phyloP scores from a whole-genome alignment of 768 basidiomycete genomes.

The Collybiopsis luxurians region DNA sequence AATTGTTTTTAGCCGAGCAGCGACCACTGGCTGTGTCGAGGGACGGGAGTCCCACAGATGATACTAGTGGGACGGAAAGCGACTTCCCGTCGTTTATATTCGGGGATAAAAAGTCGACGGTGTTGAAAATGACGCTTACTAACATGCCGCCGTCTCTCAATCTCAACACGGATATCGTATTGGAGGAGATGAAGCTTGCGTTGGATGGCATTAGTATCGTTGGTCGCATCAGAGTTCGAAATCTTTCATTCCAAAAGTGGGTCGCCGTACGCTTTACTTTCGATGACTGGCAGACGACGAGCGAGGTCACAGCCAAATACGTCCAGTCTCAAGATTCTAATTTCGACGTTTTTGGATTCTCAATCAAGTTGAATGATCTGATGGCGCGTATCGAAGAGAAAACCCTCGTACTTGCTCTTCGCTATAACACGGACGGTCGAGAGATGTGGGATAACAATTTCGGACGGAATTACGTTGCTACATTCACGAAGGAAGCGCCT shows the following conservation, averaged over 20 bases:
- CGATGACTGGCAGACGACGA: constrained; percentile 95
- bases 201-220: constrained; percentile 52
- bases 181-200: constrained; percentile 56
- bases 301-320: constrained; percentile 83
- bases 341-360: constrained; percentile 77
- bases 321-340: constrained; percentile 42
- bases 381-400: constrained; percentile 78
- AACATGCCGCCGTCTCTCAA: constrained; percentile 59
- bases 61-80: constrained; percentile 76
- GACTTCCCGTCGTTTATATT: constrained; percentile 74
- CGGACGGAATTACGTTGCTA: constrained; percentile 74
- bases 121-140: constrained; percentile 57
- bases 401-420: constrained; percentile 74
- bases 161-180: constrained; percentile 40
- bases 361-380: constrained; percentile 75
- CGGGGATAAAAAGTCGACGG: constrained; percentile 33
- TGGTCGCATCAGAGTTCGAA: constrained; percentile 79
- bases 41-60: constrained; percentile 83
- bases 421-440: constrained; percentile 64
- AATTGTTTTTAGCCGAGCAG: constrained; percentile 92
- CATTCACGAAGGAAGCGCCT: constrained; percentile 45
- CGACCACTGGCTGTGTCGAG: constrained; percentile 92
- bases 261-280: constrained; percentile 90
- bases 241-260: constrained; percentile 85
- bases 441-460: constrained; percentile 95